These are phyloP conservation scores for Filosporella fistucella DNA, from an alignment of 495 filamentous ascomycete species.

Conservation along the genomic window DNA sequence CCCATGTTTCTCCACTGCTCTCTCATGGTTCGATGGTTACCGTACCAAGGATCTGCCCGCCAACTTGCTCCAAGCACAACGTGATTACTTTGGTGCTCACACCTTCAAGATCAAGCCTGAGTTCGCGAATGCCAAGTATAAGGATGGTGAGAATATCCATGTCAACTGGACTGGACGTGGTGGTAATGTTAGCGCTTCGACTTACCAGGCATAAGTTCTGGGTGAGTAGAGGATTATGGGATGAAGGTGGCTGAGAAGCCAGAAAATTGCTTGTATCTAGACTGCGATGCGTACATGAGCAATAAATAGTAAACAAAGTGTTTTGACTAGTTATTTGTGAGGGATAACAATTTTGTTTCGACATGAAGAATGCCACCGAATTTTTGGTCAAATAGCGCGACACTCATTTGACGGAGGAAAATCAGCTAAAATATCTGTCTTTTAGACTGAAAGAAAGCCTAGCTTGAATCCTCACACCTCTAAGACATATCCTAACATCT, in stretches of 20 bases:
- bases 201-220: slow-evolving; percentile 83
- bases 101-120: slow-evolving; percentile 98
- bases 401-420: too few relatives aligned
- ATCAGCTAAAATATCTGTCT: too few relatives aligned
- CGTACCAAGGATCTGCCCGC: slow-evolving; percentile 91
- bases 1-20: slow-evolving; percentile 91
- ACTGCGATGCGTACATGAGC: too few relatives aligned
- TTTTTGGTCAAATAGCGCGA: too few relatives aligned
- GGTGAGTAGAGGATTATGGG: not conserved
- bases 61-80: slow-evolving; percentile 96
- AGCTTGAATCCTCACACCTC: too few relatives aligned
- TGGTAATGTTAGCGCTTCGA: slow-evolving; percentile 93
- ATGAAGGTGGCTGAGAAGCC: not conserved
- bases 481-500: too few relatives aligned
- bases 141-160: slow-evolving; percentile 85
- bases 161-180: slow-evolving; percentile 99
- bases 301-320: too few relatives aligned
- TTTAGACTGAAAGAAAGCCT: too few relatives aligned
- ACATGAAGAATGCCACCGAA: too few relatives aligned
- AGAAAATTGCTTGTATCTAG: not conserved
- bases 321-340: too few relatives aligned
- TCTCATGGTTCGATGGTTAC: slow-evolving; percentile 98
- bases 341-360: too few relatives aligned
- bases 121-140: slow-evolving; percentile 75
- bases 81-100: slow-evolving; percentile 99